Percentiles rank a stretch among this genome's conserved stretches.
Conservation (phyloP, 2,329 filamentous ascomycete species). For the Phoma herbarum region DNA sequence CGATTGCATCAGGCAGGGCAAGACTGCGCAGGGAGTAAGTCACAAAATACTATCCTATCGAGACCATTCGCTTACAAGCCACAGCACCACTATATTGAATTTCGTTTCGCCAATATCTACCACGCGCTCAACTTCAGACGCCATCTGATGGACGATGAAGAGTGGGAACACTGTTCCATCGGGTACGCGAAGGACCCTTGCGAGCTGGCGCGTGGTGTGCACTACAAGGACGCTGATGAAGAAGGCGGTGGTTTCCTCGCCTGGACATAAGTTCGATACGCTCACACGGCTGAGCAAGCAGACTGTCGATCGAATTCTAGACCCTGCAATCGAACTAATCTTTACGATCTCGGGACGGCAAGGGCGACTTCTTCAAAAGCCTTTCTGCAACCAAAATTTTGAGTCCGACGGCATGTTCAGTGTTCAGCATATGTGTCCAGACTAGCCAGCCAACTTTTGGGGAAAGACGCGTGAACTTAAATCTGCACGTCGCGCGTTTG, state of each 20-base stretch:
- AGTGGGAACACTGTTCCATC: conserved; percentile 59
- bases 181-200: conserved; percentile 56
- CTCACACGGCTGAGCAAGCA: not conserved
- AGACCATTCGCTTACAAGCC: conserved; percentile 15
- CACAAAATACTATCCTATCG: not conserved
- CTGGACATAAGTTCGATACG: not conserved
- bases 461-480: too few species aligned
- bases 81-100: conserved; percentile 56
- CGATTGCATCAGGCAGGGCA: conserved; percentile 56
- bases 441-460: too few species aligned
- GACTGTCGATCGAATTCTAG: not conserved
- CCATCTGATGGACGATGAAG: conserved; percentile 50
- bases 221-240: conserved; percentile 35
- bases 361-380: not conserved
- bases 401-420: too few species aligned
- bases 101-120: conserved; percentile 59
- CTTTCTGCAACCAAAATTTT: too few species aligned
- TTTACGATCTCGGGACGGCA: too few species aligned
- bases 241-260: not conserved
- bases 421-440: too few species aligned
- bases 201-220: conserved; percentile 39
- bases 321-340: too few species aligned
- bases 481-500: too few species aligned
- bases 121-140: conserved; percentile 58
- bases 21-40: conserved; percentile 54